phyloP scores from a whole-genome alignment of 2,329 filamentous ascomycete species.

The Septoria petroselini region DNA sequence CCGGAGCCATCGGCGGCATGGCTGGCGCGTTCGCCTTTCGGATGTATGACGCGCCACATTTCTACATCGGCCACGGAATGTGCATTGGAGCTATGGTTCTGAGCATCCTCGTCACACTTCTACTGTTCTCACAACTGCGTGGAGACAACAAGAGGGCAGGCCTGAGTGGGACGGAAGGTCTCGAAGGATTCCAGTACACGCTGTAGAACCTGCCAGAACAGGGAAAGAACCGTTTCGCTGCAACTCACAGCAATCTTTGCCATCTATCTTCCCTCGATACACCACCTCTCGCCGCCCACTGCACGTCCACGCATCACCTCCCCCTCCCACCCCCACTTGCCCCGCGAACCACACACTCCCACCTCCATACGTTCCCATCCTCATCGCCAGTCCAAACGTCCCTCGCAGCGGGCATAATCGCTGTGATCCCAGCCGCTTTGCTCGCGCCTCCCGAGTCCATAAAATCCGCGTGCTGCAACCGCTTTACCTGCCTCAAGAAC shows the following conservation, averaged over 20 bases:
- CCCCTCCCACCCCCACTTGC: slow-evolving; percentile 22
- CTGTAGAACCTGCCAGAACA: too few species aligned
- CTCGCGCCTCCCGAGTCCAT: slow-evolving; percentile 52
- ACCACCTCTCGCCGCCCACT: background rate
- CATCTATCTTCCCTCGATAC: background rate
- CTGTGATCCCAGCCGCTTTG: slow-evolving; percentile 67
- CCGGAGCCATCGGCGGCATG: slow-evolving; percentile 63
- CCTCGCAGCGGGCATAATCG: slow-evolving; percentile 76
- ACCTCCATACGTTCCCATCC: slow-evolving; percentile 67
- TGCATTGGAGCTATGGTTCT: slow-evolving; percentile 16
- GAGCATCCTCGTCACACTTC: slow-evolving; percentile 18
- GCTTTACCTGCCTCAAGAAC: slow-evolving; percentile 72
- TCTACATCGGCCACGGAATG: slow-evolving; percentile 20
- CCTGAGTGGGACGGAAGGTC: slow-evolving; percentile 23
- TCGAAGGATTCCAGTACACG: slow-evolving; percentile 24
- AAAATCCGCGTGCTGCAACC: slow-evolving; percentile 63
- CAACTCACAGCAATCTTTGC: too few species aligned
- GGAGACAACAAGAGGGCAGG: slow-evolving; percentile 24
- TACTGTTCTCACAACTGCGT: slow-evolving; percentile 16
- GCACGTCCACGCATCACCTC: slow-evolving; percentile 18
- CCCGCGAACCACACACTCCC: slow-evolving; percentile 37
- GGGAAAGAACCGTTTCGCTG: too few species aligned
- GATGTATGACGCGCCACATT: slow-evolving; percentile 20
- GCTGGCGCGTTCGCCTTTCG: slow-evolving; percentile 23
- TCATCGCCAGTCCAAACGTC: slow-evolving; percentile 93